Conservation (phyloP, 306 rosid genomes). For the Cucurbita maxima region DNA sequence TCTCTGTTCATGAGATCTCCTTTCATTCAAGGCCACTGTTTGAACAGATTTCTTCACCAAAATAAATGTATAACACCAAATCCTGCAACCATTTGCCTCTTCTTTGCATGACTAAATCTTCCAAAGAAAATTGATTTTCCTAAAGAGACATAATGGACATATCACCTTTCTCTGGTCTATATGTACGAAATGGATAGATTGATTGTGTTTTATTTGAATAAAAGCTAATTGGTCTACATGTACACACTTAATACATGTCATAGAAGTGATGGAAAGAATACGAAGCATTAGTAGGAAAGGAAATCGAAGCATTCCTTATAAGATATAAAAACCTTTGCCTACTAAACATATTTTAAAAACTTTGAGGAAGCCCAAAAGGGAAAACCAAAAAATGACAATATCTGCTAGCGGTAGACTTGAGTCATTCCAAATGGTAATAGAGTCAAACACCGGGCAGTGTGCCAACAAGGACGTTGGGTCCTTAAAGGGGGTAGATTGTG, state of each 20-base stretch:
- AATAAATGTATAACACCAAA: neutral
- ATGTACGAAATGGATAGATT: neutral
- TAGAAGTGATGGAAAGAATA: neutral
- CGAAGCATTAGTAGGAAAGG: neutral
- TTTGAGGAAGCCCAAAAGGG: no score
- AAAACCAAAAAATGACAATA: no score
- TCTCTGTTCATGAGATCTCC: neutral
- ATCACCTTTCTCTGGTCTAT: neutral
- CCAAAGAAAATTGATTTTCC: neutral
- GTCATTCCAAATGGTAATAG: no score
- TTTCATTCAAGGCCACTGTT: neutral
- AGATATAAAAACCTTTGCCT: no score
- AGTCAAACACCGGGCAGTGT: no score
- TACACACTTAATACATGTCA: neutral
- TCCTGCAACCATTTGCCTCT: neutral
- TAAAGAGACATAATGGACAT: neutral
- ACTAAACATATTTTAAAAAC: no score
- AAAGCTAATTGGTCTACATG: neutral
- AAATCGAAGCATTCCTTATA: no score
- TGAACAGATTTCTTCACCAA: neutral
- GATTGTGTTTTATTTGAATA: neutral
- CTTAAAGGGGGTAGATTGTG: no score
- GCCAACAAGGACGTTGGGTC: no score
- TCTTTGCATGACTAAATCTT: neutral
- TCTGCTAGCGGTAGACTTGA: no score